A percentile compares a stretch with the other conserved stretches of the same genome.
phyloP scores from a whole-genome alignment of 345 rosid genomes.

The Dovyalis caffra region DNA sequence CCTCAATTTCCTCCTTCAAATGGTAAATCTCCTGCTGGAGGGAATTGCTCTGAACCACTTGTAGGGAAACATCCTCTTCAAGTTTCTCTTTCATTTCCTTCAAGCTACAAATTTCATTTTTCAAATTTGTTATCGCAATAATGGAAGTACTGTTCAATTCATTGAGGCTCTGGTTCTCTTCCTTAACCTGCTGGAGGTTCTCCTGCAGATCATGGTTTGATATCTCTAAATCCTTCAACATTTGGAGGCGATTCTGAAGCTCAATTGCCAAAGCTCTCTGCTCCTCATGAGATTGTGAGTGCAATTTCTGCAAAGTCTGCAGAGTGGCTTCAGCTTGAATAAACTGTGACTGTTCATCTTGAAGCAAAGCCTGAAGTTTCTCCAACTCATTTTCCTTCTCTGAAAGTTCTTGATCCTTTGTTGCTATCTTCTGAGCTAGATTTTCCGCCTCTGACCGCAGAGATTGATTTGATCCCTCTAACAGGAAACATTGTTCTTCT shows the following conservation, averaged over 20 bases:
- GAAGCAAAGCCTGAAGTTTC: constrained; percentile 32
- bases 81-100: constrained; percentile 31
- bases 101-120: constrained; percentile 35
- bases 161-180: constrained; percentile 25
- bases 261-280: constrained; percentile 30
- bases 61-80: constrained; percentile 20
- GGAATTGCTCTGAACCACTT: constrained; percentile 19
- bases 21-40: constrained; percentile 25
- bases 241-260: constrained; percentile 26
- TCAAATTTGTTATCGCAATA: constrained; percentile 42
- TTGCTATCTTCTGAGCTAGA: constrained; percentile 26
- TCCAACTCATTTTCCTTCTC: constrained; percentile 44
- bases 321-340: constrained; percentile 60
- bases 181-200: constrained; percentile 46
- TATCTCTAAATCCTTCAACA: constrained; percentile 28
- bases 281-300: constrained; percentile 35
- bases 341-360: constrained; percentile 64
- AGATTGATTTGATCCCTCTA: constrained; percentile 61
- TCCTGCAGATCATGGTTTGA: constrained; percentile 47
- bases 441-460: constrained; percentile 27
- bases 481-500: constrained; percentile 30
- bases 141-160: constrained; percentile 48
- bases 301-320: constrained; percentile 35
- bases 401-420: constrained; percentile 68
- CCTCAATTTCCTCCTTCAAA: constrained; percentile 31